These are phyloP conservation scores for Periconia digitata DNA, from an alignment of 2,329 filamentous ascomycete species.

Conservation along the genomic window DNA sequence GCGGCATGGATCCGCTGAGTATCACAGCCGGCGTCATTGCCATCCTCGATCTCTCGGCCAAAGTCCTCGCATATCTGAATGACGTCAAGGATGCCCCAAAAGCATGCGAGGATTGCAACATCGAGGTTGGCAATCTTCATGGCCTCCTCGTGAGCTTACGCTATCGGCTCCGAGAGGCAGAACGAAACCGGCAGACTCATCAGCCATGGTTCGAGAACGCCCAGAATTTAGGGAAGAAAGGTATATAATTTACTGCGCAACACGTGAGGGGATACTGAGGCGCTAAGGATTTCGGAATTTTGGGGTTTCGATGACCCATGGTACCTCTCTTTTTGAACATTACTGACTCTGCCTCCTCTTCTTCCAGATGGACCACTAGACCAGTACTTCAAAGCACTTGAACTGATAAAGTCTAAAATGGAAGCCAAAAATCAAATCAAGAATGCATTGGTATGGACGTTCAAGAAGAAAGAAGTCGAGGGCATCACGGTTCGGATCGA, in stretches of 20 bases:
- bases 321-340: slow-evolving; percentile 17
- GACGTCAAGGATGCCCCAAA: slow-evolving; percentile 27
- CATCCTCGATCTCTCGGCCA: slow-evolving; percentile 23
- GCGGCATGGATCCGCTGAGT: slow-evolving; percentile 22
- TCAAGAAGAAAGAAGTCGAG: slow-evolving; percentile 18
- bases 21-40: slow-evolving; percentile 27
- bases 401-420: slow-evolving; percentile 9
- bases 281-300: too few relatives aligned
- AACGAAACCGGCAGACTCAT: too few relatives aligned
- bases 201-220: too few relatives aligned
- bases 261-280: too few relatives aligned
- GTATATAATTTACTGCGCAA: too few relatives aligned
- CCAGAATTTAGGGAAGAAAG: too few relatives aligned
- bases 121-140: slow-evolving; percentile 23
- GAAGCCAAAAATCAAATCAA: slow-evolving; percentile 10
- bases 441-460: slow-evolving; percentile 15
- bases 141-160: slow-evolving; percentile 23
- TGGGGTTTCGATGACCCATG: slow-evolving; percentile 17
- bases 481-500: slow-evolving; percentile 17
- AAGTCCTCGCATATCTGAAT: slow-evolving; percentile 21
- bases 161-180: slow-evolving; percentile 18
- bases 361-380: slow-evolving; percentile 22
- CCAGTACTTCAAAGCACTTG: slow-evolving; percentile 22
- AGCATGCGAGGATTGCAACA: slow-evolving; percentile 18
- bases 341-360: too few relatives aligned